These are phyloP conservation scores for Zymoseptoria passerinii DNA, from an alignment of 2,329 filamentous ascomycete genomes.

Conservation along the genomic window DNA sequence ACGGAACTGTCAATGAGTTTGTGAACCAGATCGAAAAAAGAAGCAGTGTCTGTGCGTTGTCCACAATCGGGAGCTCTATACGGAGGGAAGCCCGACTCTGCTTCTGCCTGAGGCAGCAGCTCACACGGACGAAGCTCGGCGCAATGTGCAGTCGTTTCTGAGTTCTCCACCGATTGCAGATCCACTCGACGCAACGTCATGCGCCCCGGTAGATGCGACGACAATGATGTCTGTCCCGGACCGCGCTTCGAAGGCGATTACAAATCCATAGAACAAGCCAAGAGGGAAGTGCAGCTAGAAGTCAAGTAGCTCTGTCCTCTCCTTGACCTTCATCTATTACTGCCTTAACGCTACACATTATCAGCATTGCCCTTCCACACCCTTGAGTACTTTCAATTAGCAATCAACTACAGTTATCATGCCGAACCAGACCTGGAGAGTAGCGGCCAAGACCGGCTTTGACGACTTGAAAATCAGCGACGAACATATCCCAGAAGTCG, in stretches of 20 bases:
- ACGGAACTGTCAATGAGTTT: too few species aligned
- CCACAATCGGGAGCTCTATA: neutral
- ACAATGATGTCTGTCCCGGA: neutral
- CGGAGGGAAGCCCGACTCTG: neutral
- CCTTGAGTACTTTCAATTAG: neutral
- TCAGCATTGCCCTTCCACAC: neutral
- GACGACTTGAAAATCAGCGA: conserved; percentile 52
- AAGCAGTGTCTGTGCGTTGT: neutral
- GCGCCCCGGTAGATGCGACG: neutral
- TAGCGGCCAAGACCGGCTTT: conserved; percentile 50
- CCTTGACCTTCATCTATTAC: neutral
- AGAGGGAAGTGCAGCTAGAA: neutral
- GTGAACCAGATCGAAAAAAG: neutral
- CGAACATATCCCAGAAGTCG: conserved; percentile 49
- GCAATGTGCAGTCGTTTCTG: too few species aligned
- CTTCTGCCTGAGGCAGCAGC: neutral
- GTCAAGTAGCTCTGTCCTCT: neutral
- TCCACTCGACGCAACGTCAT: neutral
- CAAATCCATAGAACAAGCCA: neutral
- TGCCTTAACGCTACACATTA: neutral
- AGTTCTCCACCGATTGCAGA: neutral
- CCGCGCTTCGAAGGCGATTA: neutral
- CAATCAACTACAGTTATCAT: conserved; percentile 4
- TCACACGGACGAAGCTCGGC: neutral
- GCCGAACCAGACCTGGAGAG: conserved; percentile 40